A percentile compares a stretch with the other conserved stretches of the same genome.
phyloP scores from a whole-genome alignment of 768 basidiomycete species.

The Leccinellum albellum region DNA sequence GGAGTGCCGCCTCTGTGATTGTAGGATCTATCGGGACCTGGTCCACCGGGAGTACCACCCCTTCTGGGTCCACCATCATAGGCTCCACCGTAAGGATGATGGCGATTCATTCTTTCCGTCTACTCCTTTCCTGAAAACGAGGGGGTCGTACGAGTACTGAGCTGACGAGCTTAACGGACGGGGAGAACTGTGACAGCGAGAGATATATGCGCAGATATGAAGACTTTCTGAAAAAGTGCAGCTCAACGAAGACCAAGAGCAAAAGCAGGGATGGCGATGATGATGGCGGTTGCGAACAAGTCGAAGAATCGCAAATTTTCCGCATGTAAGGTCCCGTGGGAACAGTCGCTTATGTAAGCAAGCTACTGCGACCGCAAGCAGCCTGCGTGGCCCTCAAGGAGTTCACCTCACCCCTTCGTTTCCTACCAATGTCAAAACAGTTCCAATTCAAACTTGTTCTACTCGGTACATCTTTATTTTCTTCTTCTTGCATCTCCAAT shows the following conservation, averaged over 20 bases:
- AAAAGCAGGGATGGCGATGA: slow-evolving; percentile 24
- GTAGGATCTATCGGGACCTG: slow-evolving; percentile 67
- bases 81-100: slow-evolving; percentile 77
- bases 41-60: slow-evolving; percentile 62
- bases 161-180: slow-evolving; percentile 25
- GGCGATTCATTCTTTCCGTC: slow-evolving; percentile 66
- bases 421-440: slow-evolving; percentile 76
- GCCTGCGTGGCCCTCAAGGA: not conserved
- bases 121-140: slow-evolving; percentile 21
- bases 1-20: slow-evolving; percentile 59
- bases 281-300: slow-evolving; percentile 37
- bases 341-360: slow-evolving; percentile 25
- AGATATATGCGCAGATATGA: slow-evolving; percentile 17
- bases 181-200: slow-evolving; percentile 15
- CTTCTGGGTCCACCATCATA: slow-evolving; percentile 62
- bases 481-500: not conserved
- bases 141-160: slow-evolving; percentile 23
- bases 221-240: slow-evolving; percentile 19
- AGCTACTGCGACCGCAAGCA: slow-evolving; percentile 7
- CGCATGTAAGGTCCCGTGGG: slow-evolving; percentile 26
- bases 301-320: slow-evolving; percentile 30
- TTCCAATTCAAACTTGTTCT: slow-evolving; percentile 96
- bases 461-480: slow-evolving; percentile 53
- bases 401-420: no score
- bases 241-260: slow-evolving; percentile 24